These are phyloP conservation scores for Aphanomyces invadans DNA, from an alignment of 352 stramenopile species.

Conservation along the genomic window DNA sequence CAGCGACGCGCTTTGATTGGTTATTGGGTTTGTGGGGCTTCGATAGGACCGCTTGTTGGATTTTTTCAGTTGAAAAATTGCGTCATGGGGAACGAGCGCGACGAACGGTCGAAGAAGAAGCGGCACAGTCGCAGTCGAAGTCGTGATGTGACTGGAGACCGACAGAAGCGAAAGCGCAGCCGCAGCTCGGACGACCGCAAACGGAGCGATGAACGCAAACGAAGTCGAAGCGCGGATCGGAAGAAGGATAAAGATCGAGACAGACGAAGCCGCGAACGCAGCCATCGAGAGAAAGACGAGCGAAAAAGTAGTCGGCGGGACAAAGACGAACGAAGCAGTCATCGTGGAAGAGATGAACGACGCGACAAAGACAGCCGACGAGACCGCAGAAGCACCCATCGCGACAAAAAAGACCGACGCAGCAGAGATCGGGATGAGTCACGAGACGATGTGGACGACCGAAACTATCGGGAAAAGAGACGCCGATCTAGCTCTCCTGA, in stretches of 20 bases:
- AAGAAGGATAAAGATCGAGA: constrained; percentile 15
- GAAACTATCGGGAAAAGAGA: background rate
- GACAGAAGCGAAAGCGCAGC: constrained; percentile 27
- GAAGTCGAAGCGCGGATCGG: constrained; percentile 1
- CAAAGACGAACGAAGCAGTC: background rate
- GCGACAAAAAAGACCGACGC: background rate
- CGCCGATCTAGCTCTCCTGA: constrained; percentile 5
- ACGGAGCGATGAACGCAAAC: constrained; percentile 15
- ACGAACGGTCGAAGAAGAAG: constrained; percentile 6
- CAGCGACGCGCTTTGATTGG: constrained; percentile 1
- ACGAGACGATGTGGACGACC: background rate
- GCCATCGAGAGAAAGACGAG: constrained; percentile 4
- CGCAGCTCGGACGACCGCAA: constrained; percentile 29
- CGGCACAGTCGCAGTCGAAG: constrained; percentile 29
- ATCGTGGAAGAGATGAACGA: background rate
- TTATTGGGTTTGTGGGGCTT: constrained; percentile 20
- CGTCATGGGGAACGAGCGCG: constrained; percentile 18
- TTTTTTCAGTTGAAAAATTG: constrained; percentile 26
- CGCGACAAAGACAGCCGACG: background rate
- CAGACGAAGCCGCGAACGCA: background rate
- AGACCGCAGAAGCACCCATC: constrained; percentile 1
- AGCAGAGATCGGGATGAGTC: background rate
- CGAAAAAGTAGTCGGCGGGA: background rate
- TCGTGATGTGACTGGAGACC: constrained; percentile 24
- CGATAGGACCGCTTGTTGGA: background rate